Evolutionary conservation across 768 basidiomycete species (phyloP).

Genomic region (Astraeus odoratus): DNA sequence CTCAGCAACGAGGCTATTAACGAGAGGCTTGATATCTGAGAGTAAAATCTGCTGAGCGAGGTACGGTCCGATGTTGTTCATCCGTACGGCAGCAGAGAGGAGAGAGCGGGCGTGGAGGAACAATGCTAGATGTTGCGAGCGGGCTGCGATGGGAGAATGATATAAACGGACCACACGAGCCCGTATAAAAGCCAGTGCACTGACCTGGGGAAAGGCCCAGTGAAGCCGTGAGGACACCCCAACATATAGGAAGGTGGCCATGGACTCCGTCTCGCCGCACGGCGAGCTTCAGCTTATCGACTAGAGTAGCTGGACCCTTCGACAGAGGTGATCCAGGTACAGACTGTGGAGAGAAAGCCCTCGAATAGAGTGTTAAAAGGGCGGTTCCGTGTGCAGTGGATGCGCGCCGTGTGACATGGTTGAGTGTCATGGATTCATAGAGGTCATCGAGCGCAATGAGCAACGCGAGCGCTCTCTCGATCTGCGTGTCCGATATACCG

Average conservation of each 20-base stretch:
- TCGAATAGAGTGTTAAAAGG: conserved; percentile 80
- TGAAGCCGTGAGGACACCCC: conserved; percentile 78
- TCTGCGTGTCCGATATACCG: conserved; percentile 2
- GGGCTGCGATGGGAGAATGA: conserved; percentile 40
- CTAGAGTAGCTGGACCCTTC: conserved; percentile 28
- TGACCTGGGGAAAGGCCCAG: conserved; percentile 68
- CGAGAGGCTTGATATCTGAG: conserved; percentile 60
- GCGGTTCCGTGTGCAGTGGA: conserved; percentile 91
- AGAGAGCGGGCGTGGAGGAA: conserved; percentile 90
- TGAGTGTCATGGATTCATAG: conserved; percentile 83
- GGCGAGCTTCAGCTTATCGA: conserved; percentile 63
- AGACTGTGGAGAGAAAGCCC: conserved; percentile 80
- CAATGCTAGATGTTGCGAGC: conserved; percentile 80
- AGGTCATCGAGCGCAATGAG: conserved; percentile 61
- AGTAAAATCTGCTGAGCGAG: conserved; percentile 82
- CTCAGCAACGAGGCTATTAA: conserved; percentile 44
- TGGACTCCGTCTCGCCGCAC: conserved; percentile 57
- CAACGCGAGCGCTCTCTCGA: conserved; percentile 28
- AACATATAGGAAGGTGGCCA: conserved; percentile 88
- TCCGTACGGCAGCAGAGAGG: conserved; percentile 84
- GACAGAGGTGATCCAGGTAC: conserved; percentile 13
- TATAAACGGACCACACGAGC: conserved; percentile 1
- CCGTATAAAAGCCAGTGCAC: conserved; percentile 9
- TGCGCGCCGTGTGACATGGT: conserved; percentile 82
- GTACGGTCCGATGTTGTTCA: conserved; percentile 92